These are phyloP conservation scores for Colletotrichum simmondsii DNA, from an alignment of 2,329 filamentous ascomycete genomes.

Conservation along the genomic window DNA sequence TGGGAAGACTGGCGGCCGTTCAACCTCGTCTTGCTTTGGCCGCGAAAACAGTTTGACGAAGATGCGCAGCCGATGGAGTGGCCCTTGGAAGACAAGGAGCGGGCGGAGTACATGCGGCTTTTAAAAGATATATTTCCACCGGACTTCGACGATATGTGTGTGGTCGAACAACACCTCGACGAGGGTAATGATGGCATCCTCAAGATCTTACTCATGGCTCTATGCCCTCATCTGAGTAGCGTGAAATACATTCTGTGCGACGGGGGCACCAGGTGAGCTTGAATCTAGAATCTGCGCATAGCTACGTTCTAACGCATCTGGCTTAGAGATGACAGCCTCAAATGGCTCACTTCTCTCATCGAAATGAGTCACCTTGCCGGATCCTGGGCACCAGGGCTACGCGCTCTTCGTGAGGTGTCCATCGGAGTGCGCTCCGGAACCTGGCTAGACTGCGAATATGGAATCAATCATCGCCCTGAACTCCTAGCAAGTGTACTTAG, in stretches of 20 bases:
- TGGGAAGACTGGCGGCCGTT: constrained; percentile 19
- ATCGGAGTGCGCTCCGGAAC: not conserved
- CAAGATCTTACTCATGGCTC: not conserved
- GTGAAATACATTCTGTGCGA: not conserved
- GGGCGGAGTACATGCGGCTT: not conserved
- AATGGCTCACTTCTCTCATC: not conserved
- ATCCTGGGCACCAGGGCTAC: constrained; percentile 1
- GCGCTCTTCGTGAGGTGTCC: not conserved
- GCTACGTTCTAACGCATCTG: not conserved
- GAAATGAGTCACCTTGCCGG: not conserved
- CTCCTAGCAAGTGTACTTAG: not conserved
- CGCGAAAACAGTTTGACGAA: not conserved
- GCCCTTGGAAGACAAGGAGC: not conserved
- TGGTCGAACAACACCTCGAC: not conserved
- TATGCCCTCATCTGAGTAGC: constrained; percentile 7
- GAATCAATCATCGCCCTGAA: not conserved
- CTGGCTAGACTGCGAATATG: not conserved
- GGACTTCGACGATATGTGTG: not conserved
- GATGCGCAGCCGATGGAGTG: not conserved
- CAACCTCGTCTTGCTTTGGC: not conserved
- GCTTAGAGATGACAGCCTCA: not conserved
- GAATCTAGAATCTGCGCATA: not conserved
- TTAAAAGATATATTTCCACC: not conserved
- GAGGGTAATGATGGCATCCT: constrained; percentile 3
- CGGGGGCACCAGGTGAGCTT: not conserved